Evolutionary conservation across 257 asterid genomes (phyloP), one percentile per base, ranked within the genome.

Genomic region (Nicotiana tomentosiformis): DNA sequence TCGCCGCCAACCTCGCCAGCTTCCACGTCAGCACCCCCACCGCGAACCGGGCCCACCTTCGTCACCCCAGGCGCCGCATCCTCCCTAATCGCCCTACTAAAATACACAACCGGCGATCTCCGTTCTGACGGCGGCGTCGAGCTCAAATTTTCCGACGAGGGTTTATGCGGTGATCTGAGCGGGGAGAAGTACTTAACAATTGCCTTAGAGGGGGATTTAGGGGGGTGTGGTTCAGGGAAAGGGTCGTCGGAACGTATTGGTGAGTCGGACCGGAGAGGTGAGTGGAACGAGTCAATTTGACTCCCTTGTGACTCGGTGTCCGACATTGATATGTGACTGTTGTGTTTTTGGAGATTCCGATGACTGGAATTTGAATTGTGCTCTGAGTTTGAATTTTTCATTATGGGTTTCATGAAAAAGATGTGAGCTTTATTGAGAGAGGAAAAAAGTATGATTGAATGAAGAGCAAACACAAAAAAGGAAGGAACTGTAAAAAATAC

Each of bases 251-350:
- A 90, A 78, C 90, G 96, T 49, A 92, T 66, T 10, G 97, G 97
- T 2, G 98, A 93, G 5, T 91, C 91, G 83, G 55, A 91, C 65
- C 93, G 97, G 69, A 88, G 94, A 2, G 97, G 97, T 14, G 99
- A 92, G 88, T 94, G 97, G 84, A 89, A 95, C 0, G 93, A 85
- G 20, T 95, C 99, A 32, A 84, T 81, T 82, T 86, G 97, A 85
- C 98, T 93, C 77, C 90, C 81, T 51, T 88, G 89, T 66, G 99
- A 95, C 76, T 96, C 99, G 29, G 95, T 89, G 76, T 94, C 98
- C 32, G 98, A 96, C 94, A 96, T 92, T 69, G 98, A 90, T 85
- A 86, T 35, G 83, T 93, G 95, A 77, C 96, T 87, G 84, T 82
- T 35, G 86, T 82, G 85, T 84, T 4, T 87, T 87, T 76, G 84